A percentile compares a stretch with the other conserved stretches of the same genome.
phyloP scores from a whole-genome alignment of 805 yeast genomes.

The Metschnikowia corniflorae region DNA sequence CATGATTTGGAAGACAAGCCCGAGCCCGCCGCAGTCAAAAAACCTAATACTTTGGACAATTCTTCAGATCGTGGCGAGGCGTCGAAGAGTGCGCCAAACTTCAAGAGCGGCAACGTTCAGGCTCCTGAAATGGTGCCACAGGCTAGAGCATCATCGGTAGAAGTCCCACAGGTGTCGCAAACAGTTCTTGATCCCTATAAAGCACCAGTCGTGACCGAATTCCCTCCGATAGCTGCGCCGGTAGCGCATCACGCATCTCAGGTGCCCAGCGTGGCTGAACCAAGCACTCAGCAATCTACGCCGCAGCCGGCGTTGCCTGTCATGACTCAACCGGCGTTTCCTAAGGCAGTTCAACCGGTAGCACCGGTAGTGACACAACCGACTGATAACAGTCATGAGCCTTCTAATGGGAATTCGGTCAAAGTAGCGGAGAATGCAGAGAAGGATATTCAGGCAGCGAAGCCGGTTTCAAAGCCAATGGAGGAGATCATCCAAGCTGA shows the following conservation, averaged over 20 bases:
- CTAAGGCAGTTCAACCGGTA: too few species aligned
- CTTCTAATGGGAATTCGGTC: neutral
- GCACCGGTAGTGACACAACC: too few species aligned
- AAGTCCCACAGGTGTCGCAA: neutral
- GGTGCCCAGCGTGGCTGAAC: neutral
- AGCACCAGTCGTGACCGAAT: neutral
- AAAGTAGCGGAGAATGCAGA: neutral
- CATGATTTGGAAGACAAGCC: constrained; percentile 39
- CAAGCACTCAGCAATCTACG: neutral
- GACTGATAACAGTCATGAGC: too few species aligned
- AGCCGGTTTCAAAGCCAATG: too few species aligned
- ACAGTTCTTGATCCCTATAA: neutral
- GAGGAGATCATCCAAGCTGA: neutral
- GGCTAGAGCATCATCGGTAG: neutral
- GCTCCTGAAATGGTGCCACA: neutral
- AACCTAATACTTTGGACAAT: constrained; percentile 17
- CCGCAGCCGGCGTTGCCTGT: neutral
- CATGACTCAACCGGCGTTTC: too few species aligned
- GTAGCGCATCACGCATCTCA: constrained; percentile 6
- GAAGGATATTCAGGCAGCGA: neutral
- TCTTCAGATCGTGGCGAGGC: neutral
- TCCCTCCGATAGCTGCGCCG: constrained; percentile 1
- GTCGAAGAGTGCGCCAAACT: constrained; percentile 1
- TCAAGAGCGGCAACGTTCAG: neutral
- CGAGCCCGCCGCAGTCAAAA: constrained; percentile 29